A percentile compares a stretch with the other conserved stretches of the same genome.
These are phyloP conservation scores for Chlamydomonas sphaeroides DNA, from an alignment of 139 green algal species.

Conservation along the genomic window DNA sequence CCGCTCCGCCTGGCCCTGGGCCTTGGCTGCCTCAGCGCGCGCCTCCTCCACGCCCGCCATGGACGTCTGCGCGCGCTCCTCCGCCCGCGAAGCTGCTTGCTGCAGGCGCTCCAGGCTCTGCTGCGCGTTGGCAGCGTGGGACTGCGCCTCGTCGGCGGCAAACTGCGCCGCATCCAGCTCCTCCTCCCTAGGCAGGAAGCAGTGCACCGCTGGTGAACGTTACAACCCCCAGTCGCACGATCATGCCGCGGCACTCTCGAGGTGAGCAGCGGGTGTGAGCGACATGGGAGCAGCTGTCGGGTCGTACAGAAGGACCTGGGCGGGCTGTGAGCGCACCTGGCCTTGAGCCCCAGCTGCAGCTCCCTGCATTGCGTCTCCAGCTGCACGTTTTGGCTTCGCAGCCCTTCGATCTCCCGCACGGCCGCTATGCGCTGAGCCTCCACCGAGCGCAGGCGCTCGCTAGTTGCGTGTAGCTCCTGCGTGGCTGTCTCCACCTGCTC, in stretches of 20 bases:
- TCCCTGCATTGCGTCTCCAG: conserved; percentile 17
- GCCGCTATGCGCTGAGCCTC: conserved; percentile 46
- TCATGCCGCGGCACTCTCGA: too few relatives aligned
- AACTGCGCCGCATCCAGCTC: conserved; percentile 55
- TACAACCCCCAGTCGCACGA: too few relatives aligned
- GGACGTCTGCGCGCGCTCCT: conserved; percentile 18
- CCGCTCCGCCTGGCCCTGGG: conserved; percentile 35
- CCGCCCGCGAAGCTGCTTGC: neutral
- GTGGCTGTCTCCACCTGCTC: conserved; percentile 52
- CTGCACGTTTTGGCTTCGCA: neutral
- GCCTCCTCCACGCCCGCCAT: conserved; percentile 39
- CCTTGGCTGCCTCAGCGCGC: conserved; percentile 43
- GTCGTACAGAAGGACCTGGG: too few relatives aligned
- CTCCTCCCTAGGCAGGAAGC: conserved; percentile 44
- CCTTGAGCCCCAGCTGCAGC: conserved; percentile 24
- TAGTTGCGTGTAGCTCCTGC: conserved; percentile 43
- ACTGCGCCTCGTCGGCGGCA: conserved; percentile 6
- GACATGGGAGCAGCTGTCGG: too few relatives aligned
- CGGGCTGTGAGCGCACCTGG: too few relatives aligned
- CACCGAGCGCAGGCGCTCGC: conserved; percentile 41
- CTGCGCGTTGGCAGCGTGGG: neutral
- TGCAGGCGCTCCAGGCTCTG: neutral
- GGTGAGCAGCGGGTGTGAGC: too few relatives aligned
- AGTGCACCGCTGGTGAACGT: too few relatives aligned
- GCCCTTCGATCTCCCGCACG: conserved; percentile 31